These are phyloP conservation scores for Eucalyptus tenuipes DNA, from an alignment of 345 rosid genomes.

Conservation along the genomic window DNA sequence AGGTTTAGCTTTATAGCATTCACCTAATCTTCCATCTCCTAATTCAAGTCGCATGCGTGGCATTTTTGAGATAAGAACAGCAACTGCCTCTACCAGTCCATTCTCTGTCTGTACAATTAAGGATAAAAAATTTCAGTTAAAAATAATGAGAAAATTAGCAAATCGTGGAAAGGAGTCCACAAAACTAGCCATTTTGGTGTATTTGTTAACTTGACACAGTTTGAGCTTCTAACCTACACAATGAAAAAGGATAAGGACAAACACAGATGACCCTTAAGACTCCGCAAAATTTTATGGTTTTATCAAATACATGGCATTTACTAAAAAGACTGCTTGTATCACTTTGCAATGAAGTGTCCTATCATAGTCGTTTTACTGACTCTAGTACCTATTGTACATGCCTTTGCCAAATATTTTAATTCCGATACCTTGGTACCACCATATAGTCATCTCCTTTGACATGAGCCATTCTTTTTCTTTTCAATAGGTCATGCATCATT, in stretches of 20 bases:
- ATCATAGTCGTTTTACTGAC: background rate
- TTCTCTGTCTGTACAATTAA: conserved; percentile 62
- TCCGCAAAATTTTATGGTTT: background rate
- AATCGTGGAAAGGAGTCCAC: background rate
- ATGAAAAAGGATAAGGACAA: background rate
- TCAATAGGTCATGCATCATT: background rate
- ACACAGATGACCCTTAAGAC: background rate
- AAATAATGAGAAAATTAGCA: background rate
- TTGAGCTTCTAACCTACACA: background rate
- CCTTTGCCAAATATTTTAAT: background rate
- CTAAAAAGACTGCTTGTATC: background rate
- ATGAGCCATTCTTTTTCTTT: background rate
- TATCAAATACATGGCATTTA: background rate
- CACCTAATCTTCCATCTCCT: conserved; percentile 65
- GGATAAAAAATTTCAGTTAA: background rate
- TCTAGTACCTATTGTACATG: background rate
- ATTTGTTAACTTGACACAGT: background rate
- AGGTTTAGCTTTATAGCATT: conserved; percentile 73
- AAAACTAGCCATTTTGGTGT: background rate
- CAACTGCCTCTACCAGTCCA: conserved; percentile 93
- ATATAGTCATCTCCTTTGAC: background rate
- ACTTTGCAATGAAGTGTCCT: background rate
- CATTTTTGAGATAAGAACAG: conserved; percentile 85
- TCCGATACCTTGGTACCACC: background rate
- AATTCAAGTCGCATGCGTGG: conserved; percentile 78